phyloP scores from a whole-genome alignment of 2,329 filamentous ascomycete genomes.

The Aspergillus novofumigatus region DNA sequence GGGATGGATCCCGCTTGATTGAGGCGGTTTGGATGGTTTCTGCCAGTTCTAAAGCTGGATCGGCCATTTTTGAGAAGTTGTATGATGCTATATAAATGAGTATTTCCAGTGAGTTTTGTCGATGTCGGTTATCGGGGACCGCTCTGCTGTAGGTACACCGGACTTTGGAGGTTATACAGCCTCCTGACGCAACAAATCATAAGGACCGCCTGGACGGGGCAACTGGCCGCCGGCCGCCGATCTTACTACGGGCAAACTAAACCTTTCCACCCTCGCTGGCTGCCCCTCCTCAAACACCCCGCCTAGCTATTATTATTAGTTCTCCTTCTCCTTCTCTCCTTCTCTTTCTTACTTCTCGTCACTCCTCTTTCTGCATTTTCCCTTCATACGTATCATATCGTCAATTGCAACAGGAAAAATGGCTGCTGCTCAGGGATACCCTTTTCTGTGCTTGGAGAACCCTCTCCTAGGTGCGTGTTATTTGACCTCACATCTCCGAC shows the following conservation, averaged over 20 bases:
- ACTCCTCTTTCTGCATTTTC: background rate
- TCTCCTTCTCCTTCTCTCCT: conserved; percentile 6
- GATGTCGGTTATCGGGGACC: background rate
- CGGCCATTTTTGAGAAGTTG: conserved; percentile 45
- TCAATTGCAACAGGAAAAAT: conserved; percentile 46
- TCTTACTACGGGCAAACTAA: background rate
- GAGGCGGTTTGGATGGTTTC: conserved; percentile 77
- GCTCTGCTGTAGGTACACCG: background rate
- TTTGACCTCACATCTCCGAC: background rate
- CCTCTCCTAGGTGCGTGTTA: conserved; percentile 72
- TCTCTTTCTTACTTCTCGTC: conserved; percentile 7
- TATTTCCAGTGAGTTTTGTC: background rate
- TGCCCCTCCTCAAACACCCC: background rate
- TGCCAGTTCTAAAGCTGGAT: conserved; percentile 64
- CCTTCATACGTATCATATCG: conserved; percentile 4
- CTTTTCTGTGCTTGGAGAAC: conserved; percentile 93
- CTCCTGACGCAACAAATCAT: background rate
- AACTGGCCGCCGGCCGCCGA: background rate
- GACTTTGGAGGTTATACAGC: background rate
- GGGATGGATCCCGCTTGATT: conserved; percentile 68
- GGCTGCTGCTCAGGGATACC: conserved; percentile 73
- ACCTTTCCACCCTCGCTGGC: conserved; percentile 2
- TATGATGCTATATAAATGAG: background rate
- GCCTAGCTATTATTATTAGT: background rate
- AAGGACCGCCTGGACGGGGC: no score